Conservation (phyloP, 2,329 filamentous ascomycete species). For the Epichloe uncinata region DNA sequence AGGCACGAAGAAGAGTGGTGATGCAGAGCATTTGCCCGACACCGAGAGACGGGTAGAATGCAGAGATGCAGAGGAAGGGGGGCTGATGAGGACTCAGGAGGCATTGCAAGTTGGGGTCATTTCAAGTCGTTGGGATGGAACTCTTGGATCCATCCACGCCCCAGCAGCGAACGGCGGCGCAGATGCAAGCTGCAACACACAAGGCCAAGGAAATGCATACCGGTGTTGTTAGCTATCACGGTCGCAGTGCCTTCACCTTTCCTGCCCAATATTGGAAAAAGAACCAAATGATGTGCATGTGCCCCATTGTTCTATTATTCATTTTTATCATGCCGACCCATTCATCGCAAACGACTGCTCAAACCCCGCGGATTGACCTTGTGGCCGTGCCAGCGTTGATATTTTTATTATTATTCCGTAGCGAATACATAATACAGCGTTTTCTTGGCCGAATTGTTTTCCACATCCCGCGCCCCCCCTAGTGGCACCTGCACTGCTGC, state of each 20-base stretch:
- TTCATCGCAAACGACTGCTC: constrained; percentile 4
- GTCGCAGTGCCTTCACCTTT: not conserved
- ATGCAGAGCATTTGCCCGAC: not conserved
- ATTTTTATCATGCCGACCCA: too few relatives aligned
- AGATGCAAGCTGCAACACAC: not conserved
- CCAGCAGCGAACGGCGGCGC: not conserved
- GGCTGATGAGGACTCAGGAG: not conserved
- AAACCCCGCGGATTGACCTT: constrained; percentile 17
- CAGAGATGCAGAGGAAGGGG: not conserved
- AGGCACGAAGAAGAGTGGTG: not conserved
- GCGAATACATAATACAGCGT: too few relatives aligned
- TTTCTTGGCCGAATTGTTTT: too few relatives aligned
- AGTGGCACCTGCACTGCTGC: too few relatives aligned
- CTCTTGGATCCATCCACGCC: not conserved
- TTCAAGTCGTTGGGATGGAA: too few relatives aligned
- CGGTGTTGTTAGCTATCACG: not conserved
- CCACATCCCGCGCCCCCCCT: too few relatives aligned
- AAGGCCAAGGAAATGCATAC: not conserved
- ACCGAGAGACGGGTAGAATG: not conserved
- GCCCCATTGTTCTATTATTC: too few relatives aligned
- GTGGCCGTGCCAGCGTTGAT: constrained; percentile 11
- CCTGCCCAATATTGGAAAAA: not conserved
- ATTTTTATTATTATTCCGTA: too few relatives aligned
- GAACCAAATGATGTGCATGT: too few relatives aligned
- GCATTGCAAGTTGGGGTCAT: not conserved